phyloP scores from a whole-genome alignment of 768 basidiomycete genomes.

The Boletus coccyginus region DNA sequence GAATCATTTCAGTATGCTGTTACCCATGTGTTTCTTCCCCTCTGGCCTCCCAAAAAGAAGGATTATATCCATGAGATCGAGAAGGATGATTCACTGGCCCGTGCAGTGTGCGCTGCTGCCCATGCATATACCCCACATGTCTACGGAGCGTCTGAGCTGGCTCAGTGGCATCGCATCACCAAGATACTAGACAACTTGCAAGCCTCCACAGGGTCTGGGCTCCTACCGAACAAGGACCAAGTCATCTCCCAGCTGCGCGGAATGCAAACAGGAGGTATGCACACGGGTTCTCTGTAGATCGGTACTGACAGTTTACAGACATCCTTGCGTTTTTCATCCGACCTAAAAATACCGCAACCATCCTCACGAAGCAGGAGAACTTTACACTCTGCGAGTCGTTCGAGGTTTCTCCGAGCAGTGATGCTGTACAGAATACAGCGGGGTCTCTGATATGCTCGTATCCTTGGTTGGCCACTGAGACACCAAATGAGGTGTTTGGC shows the following conservation, averaged over 20 bases:
- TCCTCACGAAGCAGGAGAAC: slow-evolving; percentile 27
- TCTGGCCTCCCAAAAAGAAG: not conserved
- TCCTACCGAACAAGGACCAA: not conserved
- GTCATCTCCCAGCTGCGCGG: not conserved
- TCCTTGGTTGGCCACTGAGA: slow-evolving; percentile 37
- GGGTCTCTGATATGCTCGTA: slow-evolving; percentile 23
- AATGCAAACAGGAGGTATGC: not conserved
- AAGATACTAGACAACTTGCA: slow-evolving; percentile 5
- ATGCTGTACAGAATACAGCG: not conserved
- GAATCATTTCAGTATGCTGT: not conserved
- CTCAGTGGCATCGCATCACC: not conserved
- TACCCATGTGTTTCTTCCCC: slow-evolving; percentile 12
- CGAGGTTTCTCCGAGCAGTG: slow-evolving; percentile 35
- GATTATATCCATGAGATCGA: not conserved
- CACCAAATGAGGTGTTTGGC: slow-evolving; percentile 19
- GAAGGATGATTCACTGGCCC: not conserved
- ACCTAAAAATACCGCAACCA: slow-evolving; percentile 9
- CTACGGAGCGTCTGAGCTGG: not conserved
- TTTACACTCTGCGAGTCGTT: slow-evolving; percentile 39
- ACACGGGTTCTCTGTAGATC: not conserved
- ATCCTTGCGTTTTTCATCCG: slow-evolving; percentile 35
- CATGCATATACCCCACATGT: not conserved
- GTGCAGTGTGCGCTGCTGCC: slow-evolving; percentile 2
- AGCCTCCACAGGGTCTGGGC: not conserved
- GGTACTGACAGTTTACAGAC: slow-evolving; percentile 23